Conservation (phyloP, 2,329 filamentous ascomycete genomes). For the Nemania sp. region DNA sequence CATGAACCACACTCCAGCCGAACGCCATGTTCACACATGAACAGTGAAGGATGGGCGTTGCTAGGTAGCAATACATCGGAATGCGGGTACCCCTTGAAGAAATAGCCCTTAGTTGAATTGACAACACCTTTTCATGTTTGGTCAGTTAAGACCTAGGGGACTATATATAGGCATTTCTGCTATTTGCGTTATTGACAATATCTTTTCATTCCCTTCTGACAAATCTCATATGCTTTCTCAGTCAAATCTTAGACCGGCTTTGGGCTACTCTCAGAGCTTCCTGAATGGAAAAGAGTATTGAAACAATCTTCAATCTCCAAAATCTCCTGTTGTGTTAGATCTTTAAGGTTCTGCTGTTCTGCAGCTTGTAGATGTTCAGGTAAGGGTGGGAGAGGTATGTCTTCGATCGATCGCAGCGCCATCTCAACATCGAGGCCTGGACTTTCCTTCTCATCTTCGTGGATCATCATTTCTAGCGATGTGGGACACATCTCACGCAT, state of each 20-base stretch:
- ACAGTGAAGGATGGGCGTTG: too few species aligned
- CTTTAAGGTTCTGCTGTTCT: conserved; percentile 8
- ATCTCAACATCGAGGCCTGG: conserved; percentile 13
- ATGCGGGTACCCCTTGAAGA: too few species aligned
- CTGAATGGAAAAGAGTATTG: background rate
- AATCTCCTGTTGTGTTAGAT: conserved; percentile 17
- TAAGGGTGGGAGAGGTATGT: conserved; percentile 16
- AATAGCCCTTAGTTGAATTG: too few species aligned
- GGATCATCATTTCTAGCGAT: conserved; percentile 19
- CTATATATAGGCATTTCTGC: too few species aligned
- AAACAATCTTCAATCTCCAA: conserved; percentile 12
- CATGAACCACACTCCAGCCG: too few species aligned
- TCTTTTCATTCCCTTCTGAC: too few species aligned
- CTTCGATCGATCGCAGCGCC: conserved; percentile 12
- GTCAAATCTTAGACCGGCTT: background rate
- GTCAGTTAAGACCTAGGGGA: too few species aligned
- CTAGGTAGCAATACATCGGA: too few species aligned
- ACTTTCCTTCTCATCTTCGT: conserved; percentile 19
- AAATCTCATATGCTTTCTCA: too few species aligned
- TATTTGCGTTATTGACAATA: too few species aligned
- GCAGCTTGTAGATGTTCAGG: conserved; percentile 8
- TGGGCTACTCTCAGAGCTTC: background rate
- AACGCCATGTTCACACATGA: too few species aligned
- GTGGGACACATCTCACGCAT: conserved; percentile 14
- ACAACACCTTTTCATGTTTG: too few species aligned